Evolutionary conservation across 768 basidiomycete genomes (phyloP).

Genomic region (Lyophyllum shimeji): DNA sequence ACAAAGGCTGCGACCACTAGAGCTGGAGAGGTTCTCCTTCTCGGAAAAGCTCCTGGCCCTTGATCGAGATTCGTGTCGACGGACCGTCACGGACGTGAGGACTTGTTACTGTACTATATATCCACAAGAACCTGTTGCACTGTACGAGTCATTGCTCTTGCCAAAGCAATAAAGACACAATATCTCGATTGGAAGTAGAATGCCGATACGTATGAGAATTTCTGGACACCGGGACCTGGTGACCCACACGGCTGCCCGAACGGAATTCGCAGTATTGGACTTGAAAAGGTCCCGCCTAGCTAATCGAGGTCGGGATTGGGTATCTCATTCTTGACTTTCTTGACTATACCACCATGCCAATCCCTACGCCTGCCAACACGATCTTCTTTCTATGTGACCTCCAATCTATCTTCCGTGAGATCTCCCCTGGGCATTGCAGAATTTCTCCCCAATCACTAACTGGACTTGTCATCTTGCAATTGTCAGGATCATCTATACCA

Average conservation of each 20-base stretch:
- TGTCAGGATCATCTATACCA: slow-evolving; percentile 12
- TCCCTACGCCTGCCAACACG: slow-evolving; percentile 16
- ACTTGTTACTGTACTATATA: slow-evolving; percentile 5
- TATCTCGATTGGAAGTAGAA: not conserved
- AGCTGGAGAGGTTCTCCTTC: slow-evolving; percentile 31
- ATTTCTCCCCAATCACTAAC: not conserved
- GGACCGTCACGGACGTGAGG: not conserved
- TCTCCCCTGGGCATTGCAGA: not conserved
- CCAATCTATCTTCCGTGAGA: slow-evolving; percentile 20
- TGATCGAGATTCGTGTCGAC: not conserved
- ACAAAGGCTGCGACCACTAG: slow-evolving; percentile 63
- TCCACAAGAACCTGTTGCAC: not conserved
- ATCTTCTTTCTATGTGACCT: slow-evolving; percentile 20
- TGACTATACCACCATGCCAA: slow-evolving; percentile 15
- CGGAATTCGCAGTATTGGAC: not conserved
- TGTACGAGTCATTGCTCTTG: not conserved
- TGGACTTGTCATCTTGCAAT: not conserved
- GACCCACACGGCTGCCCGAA: slow-evolving; percentile 5
- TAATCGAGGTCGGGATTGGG: slow-evolving; percentile 1
- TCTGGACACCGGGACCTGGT: not conserved
- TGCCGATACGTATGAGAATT: not conserved
- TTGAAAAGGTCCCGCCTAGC: not conserved
- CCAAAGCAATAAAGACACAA: not conserved
- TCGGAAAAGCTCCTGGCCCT: not conserved
- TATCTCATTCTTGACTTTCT: not conserved